These are phyloP conservation scores for Fusarium annulatum DNA, from an alignment of 2,329 filamentous ascomycete species.

Conservation along the genomic window DNA sequence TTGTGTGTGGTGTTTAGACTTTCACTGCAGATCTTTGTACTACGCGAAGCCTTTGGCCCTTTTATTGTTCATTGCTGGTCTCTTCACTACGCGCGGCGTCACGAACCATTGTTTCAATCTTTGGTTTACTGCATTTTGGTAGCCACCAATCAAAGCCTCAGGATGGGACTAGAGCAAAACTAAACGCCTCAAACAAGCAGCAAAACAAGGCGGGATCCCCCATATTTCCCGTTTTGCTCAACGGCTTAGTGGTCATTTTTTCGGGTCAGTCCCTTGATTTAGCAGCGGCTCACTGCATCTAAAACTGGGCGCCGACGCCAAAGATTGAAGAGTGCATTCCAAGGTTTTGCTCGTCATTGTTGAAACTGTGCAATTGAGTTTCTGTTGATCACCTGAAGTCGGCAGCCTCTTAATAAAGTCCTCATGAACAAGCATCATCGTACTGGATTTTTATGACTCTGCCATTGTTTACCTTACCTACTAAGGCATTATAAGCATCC, in stretches of 20 bases:
- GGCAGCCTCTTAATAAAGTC: not conserved
- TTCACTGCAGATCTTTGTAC: conserved; percentile 6
- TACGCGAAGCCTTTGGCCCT: not conserved
- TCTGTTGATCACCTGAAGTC: not conserved
- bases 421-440: not conserved
- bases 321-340: conserved; percentile 18
- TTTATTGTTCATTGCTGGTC: not conserved
- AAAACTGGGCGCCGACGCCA: conserved; percentile 10
- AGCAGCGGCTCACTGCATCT: conserved; percentile 18
- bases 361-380: conserved; percentile 5
- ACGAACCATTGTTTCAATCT: conserved; percentile 30
- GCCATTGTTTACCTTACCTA: not conserved
- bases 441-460: not conserved
- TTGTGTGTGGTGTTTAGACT: not conserved
- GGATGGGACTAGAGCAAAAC: not conserved
- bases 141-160: conserved; percentile 21
- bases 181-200: conserved; percentile 20
- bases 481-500: not conserved
- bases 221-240: conserved; percentile 35
- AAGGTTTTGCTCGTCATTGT: not conserved
- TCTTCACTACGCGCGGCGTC: conserved; percentile 11
- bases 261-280: conserved; percentile 6
- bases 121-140: not conserved
- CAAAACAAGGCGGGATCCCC: conserved; percentile 30
- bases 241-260: conserved; percentile 11